Evolutionary conservation across 192 early-diverging fungal genomes (phyloP), one percentile per base, ranked within the genome.

Genomic region (Endogone sp.): DNA sequence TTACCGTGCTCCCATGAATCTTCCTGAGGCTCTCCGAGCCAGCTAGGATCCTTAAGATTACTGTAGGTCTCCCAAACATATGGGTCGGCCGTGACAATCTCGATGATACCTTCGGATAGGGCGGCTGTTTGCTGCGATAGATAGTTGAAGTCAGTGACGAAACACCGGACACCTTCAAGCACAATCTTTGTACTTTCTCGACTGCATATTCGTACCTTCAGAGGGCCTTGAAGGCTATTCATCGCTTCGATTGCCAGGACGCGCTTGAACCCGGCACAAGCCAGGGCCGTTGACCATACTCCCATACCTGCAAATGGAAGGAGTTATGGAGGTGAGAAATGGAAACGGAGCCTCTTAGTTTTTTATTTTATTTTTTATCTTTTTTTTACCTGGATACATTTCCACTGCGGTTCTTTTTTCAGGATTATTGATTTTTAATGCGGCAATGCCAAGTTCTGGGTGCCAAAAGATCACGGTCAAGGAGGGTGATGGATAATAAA

Each of bases 61-160:
- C 49, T 57, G 60, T 75, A 79, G 0, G 72, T 71, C 23, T 71
- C 62, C 77, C 77, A 79, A 24, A 74, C 60, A 44, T 79, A 79
- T 8, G 72, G 72, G 60, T 79, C 77, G 8, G 67, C 55, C 20
- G 67, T 64, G 21, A 79, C 23, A 0, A 60, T 25, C 9, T 64
- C 63, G 22, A 67, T 28, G 3, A 32, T 37, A 26, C 59, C 62
- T 3, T 49, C 31, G 4, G 62, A 32, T 29, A 49, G 49, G 4
- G 3, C 29, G 32, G 20, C 59, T 2, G 62, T 32, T 2, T 64
- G 37, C 57, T 11, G 30, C 6, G 37, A 49, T 49, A 49, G 4
- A 44, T 49, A 49, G 16, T 16, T 16, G 37, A 16, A n/a, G 37
- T 11, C 9, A 49, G 16, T 49, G 37, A 49, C 16, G 37, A 6